Evolutionary conservation across 2,329 filamentous ascomycete species (phyloP), one percentile per base, ranked within the genome.

Genomic region (Acephala macrosclerotiorum): DNA sequence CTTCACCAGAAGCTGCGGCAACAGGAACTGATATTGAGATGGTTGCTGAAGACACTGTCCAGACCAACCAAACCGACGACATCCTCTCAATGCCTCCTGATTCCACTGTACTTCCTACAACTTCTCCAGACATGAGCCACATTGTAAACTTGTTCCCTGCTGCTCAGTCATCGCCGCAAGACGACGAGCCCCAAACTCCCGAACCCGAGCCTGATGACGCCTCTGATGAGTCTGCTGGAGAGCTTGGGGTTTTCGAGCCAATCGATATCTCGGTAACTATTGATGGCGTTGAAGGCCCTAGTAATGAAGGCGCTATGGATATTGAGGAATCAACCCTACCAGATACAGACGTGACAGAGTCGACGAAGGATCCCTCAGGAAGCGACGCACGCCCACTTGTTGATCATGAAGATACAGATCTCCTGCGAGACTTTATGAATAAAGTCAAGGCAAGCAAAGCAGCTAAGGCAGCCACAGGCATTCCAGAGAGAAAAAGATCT

Each of bases 341-440:
- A 26, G 71, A 70, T 56, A 47, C 61, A 57, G 4, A 35, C 58
- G 18, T 64, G 59, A 29, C 72, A 5, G 29, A 9, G 9, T 69
- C 36, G 67, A 75, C 36, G 61, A 71, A 47, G n/a, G 76, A 49
- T 25, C n/a, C 45, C 20, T 49, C 45, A 14, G 45, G 12, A 22
- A 49, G n/a, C 14, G n/a, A 29, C 2, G 11, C 14, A 29, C 49
- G 49, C 29, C 49, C 25, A 12, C 26, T 53, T 6, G 22, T 53
- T 14, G 49, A 53, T 25, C 49, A 53, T 33, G 49, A 78, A 61
- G 77, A 79, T 64, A 78, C 76, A 14, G 74, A 75, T 58, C 73
- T 79, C 68, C 73, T 79, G 20, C 74, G 73, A n/a, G 73, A 76
- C 45, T 79, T 79, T 56, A 73, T 79, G 36, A 75, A 71, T 35